Conservation (phyloP, 139 green algal species). For the Tetraselmis chui region DNA sequence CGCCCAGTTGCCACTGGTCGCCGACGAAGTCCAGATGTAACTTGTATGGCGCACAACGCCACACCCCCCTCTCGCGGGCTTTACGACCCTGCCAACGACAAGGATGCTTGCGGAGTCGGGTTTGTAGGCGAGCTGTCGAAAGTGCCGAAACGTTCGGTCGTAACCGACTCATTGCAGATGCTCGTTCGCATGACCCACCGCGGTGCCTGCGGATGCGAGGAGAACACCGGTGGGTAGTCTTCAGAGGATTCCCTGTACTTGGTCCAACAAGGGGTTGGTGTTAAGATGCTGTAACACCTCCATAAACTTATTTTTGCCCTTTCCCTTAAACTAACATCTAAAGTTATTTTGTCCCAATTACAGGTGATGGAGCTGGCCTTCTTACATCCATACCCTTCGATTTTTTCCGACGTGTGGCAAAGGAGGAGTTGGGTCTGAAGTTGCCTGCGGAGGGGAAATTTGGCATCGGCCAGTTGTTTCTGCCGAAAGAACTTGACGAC, state of each 20-base stretch:
- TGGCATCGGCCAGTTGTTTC: slow-evolving; percentile 77
- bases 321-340: too few species aligned
- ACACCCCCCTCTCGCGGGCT: slow-evolving; percentile 23
- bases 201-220: slow-evolving; percentile 89
- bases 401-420: slow-evolving; percentile 63
- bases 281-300: too few species aligned
- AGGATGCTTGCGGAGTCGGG: slow-evolving; percentile 83
- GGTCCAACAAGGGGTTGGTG: too few species aligned
- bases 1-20: neutral
- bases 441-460: slow-evolving; percentile 75
- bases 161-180: slow-evolving; percentile 87
- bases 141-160: slow-evolving; percentile 51
- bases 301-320: too few species aligned
- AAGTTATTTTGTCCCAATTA: slow-evolving; percentile 1
- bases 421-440: slow-evolving; percentile 54
- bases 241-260: too few species aligned
- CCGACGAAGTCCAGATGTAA: neutral
- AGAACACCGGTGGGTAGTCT: slow-evolving; percentile 74
- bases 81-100: slow-evolving; percentile 51
- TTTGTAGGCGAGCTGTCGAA: slow-evolving; percentile 87
- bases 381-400: slow-evolving; percentile 79
- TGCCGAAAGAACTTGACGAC: slow-evolving; percentile 62
- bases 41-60: slow-evolving; percentile 20
- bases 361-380: slow-evolving; percentile 89
- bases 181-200: slow-evolving; percentile 79